Conservation (phyloP, 768 basidiomycete species). For the Lanmaoa pseudosensibilis region DNA sequence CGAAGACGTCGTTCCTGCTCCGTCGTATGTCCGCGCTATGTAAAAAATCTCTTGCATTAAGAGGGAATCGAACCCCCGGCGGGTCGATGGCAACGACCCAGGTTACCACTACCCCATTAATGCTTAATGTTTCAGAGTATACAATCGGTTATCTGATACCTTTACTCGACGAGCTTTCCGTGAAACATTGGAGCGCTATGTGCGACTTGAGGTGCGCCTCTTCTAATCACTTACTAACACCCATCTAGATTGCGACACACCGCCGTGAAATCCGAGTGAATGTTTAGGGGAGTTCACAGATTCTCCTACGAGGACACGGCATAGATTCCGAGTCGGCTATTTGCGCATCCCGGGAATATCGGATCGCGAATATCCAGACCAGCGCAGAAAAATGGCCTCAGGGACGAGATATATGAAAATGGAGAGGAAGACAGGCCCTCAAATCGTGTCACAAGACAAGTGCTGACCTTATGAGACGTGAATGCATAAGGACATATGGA, state of each 20-base stretch:
- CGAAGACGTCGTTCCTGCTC: too few species aligned
- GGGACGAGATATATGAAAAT: not conserved
- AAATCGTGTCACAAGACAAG: not conserved
- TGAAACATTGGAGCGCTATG: too few species aligned
- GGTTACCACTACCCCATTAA: constrained; percentile 68
- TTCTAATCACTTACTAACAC: not conserved
- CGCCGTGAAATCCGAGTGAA: too few species aligned
- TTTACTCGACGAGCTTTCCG: not conserved
- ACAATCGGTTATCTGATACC: not conserved
- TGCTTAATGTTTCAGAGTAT: constrained; percentile 23
- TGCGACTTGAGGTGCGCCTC: too few species aligned
- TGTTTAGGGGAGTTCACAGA: too few species aligned
- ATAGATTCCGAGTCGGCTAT: not conserved
- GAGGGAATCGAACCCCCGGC: constrained; percentile 88
- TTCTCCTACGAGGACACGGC: too few species aligned
- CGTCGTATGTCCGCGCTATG: not conserved
- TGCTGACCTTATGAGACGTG: not conserved
- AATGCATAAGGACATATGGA: not conserved
- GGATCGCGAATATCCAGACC: not conserved
- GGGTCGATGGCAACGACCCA: constrained; percentile 76
- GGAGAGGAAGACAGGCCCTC: not conserved
- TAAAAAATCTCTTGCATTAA: constrained; percentile 54
- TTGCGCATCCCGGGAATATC: not conserved
- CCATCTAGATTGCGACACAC: too few species aligned
- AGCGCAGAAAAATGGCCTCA: not conserved